These are phyloP conservation scores for Cajanus cajan DNA, from an alignment of 306 rosid species.

Conservation along the genomic window DNA sequence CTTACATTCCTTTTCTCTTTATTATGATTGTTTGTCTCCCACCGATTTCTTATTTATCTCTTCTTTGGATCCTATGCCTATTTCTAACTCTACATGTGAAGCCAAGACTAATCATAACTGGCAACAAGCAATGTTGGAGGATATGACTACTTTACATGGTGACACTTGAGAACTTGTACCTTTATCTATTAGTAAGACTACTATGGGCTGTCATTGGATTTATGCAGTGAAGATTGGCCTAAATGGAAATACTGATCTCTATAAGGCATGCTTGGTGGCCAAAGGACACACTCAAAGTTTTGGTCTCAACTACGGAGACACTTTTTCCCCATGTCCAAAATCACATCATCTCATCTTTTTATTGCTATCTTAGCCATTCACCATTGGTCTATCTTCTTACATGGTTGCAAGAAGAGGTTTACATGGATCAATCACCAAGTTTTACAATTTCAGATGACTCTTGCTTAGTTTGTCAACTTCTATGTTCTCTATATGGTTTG, in stretches of 20 bases:
- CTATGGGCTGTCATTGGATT: not conserved
- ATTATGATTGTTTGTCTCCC: not conserved
- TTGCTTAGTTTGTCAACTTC: not conserved
- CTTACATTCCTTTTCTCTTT: not conserved
- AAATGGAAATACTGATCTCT: not conserved
- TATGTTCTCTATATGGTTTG: not conserved
- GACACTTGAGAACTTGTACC: not conserved
- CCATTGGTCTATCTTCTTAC: not conserved
- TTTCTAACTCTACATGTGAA: not conserved
- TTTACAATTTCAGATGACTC: not conserved
- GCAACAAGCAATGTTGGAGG: not conserved
- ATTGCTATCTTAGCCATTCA: not conserved
- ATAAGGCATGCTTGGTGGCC: not conserved
- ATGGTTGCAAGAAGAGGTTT: not conserved
- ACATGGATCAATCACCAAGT: not conserved
- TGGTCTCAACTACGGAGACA: not conserved
- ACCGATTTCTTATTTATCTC: not conserved
- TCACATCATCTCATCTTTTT: not conserved
- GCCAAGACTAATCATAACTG: not conserved
- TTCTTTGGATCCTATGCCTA: not conserved
- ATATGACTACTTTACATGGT: not conserved
- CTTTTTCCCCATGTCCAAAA: not conserved
- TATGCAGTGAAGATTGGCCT: not conserved
- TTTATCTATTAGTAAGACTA: not conserved
- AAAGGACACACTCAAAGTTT: not conserved